phyloP scores from a whole-genome alignment of 2,329 filamentous ascomycete species.

The Penicillium sp. region DNA sequence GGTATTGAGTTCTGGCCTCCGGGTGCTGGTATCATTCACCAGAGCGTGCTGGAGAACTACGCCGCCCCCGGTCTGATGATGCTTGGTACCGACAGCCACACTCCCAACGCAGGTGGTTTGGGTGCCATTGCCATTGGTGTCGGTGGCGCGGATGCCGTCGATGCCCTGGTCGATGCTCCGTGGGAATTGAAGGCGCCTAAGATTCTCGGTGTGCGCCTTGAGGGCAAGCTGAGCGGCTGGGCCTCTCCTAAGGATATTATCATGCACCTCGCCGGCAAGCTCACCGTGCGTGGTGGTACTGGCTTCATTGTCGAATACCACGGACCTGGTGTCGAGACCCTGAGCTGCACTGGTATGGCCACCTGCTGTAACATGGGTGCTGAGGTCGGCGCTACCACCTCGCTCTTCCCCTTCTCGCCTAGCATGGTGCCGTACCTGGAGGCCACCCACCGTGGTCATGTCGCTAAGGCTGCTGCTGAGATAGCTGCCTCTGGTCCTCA shows the following conservation, averaged over 20 bases:
- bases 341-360: slow-evolving; percentile 83
- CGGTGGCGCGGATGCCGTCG: slow-evolving; percentile 95
- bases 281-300: slow-evolving; percentile 97
- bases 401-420: slow-evolving; percentile 96
- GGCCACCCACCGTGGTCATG: slow-evolving; percentile 85
- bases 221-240: slow-evolving; percentile 86
- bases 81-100: slow-evolving; percentile 97
- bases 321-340: slow-evolving; percentile 69
- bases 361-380: slow-evolving; percentile 73
- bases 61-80: slow-evolving; percentile 97
- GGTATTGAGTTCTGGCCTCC: slow-evolving; percentile 96
- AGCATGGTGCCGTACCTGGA: slow-evolving; percentile 94
- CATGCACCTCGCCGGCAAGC: slow-evolving; percentile 91
- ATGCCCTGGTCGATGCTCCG: slow-evolving; percentile 95
- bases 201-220: slow-evolving; percentile 93
- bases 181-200: slow-evolving; percentile 99
- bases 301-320: slow-evolving; percentile 67
- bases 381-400: slow-evolving; percentile 74
- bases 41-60: slow-evolving; percentile 97
- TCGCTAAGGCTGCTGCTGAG: slow-evolving; percentile 82
- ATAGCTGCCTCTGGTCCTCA: slow-evolving; percentile 63
- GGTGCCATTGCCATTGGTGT: slow-evolving; percentile 95
- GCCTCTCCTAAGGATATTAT: slow-evolving; percentile 95
- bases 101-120: slow-evolving; percentile 93
- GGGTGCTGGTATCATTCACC: slow-evolving; percentile 92